These are phyloP conservation scores for Paramecium pentaurelia DNA, from an alignment of 73 alveolate species.

Conservation along the genomic window DNA sequence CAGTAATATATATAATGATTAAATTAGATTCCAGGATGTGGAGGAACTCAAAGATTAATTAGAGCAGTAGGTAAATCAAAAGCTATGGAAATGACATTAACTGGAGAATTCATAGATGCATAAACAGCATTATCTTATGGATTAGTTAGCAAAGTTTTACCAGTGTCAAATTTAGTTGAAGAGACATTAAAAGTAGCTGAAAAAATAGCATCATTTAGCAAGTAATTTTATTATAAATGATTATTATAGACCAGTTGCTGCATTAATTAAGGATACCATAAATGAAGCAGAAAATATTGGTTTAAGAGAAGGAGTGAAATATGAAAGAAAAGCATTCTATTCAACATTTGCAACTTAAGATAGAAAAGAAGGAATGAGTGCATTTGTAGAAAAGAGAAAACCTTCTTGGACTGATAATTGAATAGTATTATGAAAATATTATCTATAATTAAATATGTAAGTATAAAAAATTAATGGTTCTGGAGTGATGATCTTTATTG, in stretches of 20 bases:
- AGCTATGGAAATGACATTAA: conserved; percentile 94
- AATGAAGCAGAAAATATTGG: conserved; percentile 89
- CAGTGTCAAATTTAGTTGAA: conserved; percentile 78
- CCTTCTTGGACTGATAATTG: conserved; percentile 82
- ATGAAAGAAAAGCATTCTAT: conserved; percentile 92
- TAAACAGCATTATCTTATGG: conserved; percentile 93
- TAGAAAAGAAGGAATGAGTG: conserved; percentile 97
- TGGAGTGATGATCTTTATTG: conserved; percentile 25
- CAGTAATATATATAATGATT: not conserved
- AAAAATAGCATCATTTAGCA: conserved; percentile 84
- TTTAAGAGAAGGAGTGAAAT: conserved; percentile 82
- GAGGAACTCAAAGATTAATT: conserved; percentile 96
- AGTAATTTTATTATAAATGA: not conserved
- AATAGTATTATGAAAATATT: not conserved
- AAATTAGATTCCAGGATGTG: conserved; percentile 91
- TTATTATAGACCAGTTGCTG: conserved; percentile 71
- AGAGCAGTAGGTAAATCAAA: conserved; percentile 94
- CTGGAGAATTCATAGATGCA: conserved; percentile 95
- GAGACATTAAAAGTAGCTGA: conserved; percentile 85
- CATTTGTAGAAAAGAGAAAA: conserved; percentile 89
- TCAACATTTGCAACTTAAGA: conserved; percentile 94
- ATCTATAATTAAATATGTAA: not conserved
- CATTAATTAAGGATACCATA: conserved; percentile 89
- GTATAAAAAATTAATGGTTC: conserved; percentile 2
- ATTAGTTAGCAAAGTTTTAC: conserved; percentile 85